Evolutionary conservation across 2,329 filamentous ascomycete species (phyloP).

Genomic region (Monilinia fructicola): DNA sequence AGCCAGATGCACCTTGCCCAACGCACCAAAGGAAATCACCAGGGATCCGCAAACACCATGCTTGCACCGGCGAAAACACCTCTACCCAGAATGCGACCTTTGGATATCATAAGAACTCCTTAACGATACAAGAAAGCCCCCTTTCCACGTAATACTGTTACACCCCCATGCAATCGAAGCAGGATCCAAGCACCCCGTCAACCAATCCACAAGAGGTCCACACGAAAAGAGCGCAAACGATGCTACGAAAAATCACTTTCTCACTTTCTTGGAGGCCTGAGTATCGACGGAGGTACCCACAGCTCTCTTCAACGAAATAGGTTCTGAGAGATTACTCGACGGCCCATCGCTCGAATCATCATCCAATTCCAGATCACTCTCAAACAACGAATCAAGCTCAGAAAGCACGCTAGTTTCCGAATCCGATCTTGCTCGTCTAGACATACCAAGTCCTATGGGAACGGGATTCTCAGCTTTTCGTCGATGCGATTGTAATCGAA

Average conservation of each 20-base stretch:
- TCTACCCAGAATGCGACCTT: not conserved
- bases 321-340: not conserved
- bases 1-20: not conserved
- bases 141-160: not conserved
- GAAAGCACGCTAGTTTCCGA: conserved; percentile 10
- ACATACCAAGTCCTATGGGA: too few species aligned
- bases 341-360: conserved; percentile 3
- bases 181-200: not conserved
- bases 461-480: not conserved
- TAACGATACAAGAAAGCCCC: not conserved
- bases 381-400: conserved; percentile 4
- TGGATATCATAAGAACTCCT: not conserved
- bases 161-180: not conserved
- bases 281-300: too few species aligned
- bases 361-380: not conserved
- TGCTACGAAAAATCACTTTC: not conserved
- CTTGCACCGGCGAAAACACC: not conserved
- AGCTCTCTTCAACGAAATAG: not conserved
- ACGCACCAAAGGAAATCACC: not conserved
- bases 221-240: not conserved
- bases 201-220: not conserved
- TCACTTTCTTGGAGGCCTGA: conserved; percentile 1
- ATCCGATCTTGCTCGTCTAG: not conserved
- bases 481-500: conserved; percentile 14
- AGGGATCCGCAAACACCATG: not conserved